These are phyloP conservation scores for Cyclocybe aegerita DNA, from an alignment of 768 basidiomycete genomes.

Conservation along the genomic window DNA sequence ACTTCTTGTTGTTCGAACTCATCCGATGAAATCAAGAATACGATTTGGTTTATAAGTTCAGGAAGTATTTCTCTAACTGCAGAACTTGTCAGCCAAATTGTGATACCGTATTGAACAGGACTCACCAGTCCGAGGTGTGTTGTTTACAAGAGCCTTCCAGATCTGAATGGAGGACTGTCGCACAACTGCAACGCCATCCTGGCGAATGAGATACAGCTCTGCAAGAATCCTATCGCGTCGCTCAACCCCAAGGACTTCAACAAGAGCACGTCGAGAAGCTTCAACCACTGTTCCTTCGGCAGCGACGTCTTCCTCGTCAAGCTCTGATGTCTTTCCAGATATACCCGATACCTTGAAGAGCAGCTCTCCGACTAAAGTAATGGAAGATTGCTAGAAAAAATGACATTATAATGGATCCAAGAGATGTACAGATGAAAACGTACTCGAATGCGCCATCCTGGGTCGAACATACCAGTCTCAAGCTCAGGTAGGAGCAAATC, in stretches of 20 bases:
- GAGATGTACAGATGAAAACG: slow-evolving; percentile 20
- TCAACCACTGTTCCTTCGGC: slow-evolving; percentile 71
- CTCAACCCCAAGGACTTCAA: slow-evolving; percentile 85
- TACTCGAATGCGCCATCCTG: slow-evolving; percentile 93
- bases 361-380: slow-evolving; percentile 93
- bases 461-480: slow-evolving; percentile 92
- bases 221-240: slow-evolving; percentile 90
- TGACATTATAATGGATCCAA: slow-evolving; percentile 6
- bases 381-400: slow-evolving; percentile 77
- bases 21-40: slow-evolving; percentile 74
- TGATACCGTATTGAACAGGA: not conserved
- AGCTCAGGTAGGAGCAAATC: slow-evolving; percentile 93
- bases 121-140: slow-evolving; percentile 86
- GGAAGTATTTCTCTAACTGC: slow-evolving; percentile 88
- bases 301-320: slow-evolving; percentile 69
- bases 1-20: slow-evolving; percentile 93
- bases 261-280: slow-evolving; percentile 79
- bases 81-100: slow-evolving; percentile 7
- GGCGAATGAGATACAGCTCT: slow-evolving; percentile 88
- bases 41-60: slow-evolving; percentile 75
- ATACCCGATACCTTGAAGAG: slow-evolving; percentile 98
- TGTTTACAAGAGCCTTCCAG: slow-evolving; percentile 97
- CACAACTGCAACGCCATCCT: slow-evolving; percentile 88
- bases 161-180: slow-evolving; percentile 92
- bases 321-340: slow-evolving; percentile 79